Base-by-base conservation (phyloP, 2,329 filamentous ascomycete genomes). In the Penicillium glabrum region DNA sequence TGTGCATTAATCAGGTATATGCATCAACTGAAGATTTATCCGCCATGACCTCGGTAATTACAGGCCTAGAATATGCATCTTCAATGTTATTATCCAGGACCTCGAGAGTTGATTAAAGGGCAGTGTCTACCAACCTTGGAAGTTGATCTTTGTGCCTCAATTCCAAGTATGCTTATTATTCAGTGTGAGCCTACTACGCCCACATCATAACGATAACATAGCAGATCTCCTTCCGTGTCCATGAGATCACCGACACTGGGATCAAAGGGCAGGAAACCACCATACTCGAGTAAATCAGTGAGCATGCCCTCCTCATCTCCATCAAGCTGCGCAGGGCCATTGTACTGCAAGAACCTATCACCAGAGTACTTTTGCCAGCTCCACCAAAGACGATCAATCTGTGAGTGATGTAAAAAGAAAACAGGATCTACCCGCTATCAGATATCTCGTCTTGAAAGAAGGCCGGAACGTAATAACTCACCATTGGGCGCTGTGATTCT, bases 381-480 rank as follows among this genome's bases (percentile, higher is more conserved):
- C 48, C 48, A 51, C 48, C 48, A 51, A 21, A 43, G 23, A 16
- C 48, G 48, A 43, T 51, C 48, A 9, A 51, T 41, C 35, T 51
- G 48, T 7, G 13, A 16, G 21, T 51, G 48, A 31, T 51, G 48
- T 9, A 51, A 14, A 10, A 41, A 51, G 24, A 43, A 51, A 8
- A 43, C 24, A 13, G 48, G 48, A 43, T 51, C 48, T 43, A 43
- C 8, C 2, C 0, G 23, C 13, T 33, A n/a, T 47, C 21, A 46
- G 33, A 39, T 3, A 2, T 27, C 0, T 10, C 6, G 5, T 13
- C 3, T 19, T 11, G 16, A 2, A 3, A 31, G 6, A 7, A n/a
- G 7, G 14, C 1, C 21, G 10, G 2, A 19, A 29, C 9, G 27
- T 5, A 41, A 21, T 8, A 21, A 43, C 48, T 23, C n/a, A 51